A percentile compares a stretch with the other conserved stretches of the same genome.
phyloP scores from a whole-genome alignment of 768 basidiomycete species.

The Suillus americanus region DNA sequence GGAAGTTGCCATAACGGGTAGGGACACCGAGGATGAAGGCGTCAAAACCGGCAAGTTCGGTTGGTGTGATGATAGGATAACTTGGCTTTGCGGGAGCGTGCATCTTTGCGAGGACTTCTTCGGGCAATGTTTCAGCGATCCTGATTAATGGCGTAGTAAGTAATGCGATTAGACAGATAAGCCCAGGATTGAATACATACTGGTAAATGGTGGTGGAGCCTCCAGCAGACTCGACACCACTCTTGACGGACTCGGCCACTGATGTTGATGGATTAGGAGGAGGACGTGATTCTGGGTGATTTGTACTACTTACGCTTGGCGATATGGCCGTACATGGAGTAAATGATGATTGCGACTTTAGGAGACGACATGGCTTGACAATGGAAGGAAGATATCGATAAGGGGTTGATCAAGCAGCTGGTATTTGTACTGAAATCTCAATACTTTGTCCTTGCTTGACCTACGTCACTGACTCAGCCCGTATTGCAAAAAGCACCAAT shows the following conservation, averaged over 20 bases:
- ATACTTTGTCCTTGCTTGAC: background rate
- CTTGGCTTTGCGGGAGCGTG: conserved; percentile 68
- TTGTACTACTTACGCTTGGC: conserved; percentile 53
- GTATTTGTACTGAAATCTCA: conserved; percentile 15
- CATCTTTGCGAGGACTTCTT: conserved; percentile 67
- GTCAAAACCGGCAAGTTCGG: conserved; percentile 58
- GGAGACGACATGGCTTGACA: conserved; percentile 56
- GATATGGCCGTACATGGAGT: conserved; percentile 75
- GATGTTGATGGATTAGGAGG: conserved; percentile 13
- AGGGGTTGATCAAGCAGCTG: background rate
- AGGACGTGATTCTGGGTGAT: background rate
- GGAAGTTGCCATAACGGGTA: conserved; percentile 79
- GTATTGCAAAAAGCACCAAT: conserved; percentile 5
- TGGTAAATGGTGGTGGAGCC: conserved; percentile 54
- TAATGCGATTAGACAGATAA: background rate
- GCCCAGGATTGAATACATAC: conserved; percentile 33
- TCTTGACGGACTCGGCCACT: conserved; percentile 61
- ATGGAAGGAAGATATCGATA: background rate
- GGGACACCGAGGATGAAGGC: conserved; percentile 77
- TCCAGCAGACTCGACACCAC: conserved; percentile 48
- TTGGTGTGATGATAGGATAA: conserved; percentile 66
- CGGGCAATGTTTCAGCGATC: conserved; percentile 75
- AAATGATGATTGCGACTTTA: conserved; percentile 69
- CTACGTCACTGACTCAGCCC: conserved; percentile 8
- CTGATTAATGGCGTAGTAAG: conserved; percentile 32